These are phyloP conservation scores for Flueggea neowawraea DNA, from an alignment of 441 rosid genomes.

Conservation along the genomic window DNA sequence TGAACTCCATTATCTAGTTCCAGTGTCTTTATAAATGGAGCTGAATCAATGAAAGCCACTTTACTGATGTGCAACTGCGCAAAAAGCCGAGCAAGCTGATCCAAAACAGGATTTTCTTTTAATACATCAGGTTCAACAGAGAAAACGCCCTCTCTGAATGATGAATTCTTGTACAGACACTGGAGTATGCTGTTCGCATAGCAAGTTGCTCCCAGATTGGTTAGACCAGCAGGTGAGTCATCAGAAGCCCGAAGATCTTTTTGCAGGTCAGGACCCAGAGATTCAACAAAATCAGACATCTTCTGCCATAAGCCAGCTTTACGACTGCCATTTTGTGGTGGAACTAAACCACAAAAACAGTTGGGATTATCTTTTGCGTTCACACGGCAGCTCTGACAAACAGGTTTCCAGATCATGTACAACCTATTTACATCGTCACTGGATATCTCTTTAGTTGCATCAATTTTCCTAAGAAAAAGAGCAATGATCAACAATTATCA, in stretches of 20 bases:
- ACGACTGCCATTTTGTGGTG: conserved; percentile 80
- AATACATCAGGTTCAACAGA: conserved; percentile 74
- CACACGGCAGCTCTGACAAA: conserved; percentile 94
- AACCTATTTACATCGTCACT: conserved; percentile 66
- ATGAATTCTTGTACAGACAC: conserved; percentile 81
- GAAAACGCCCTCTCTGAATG: conserved; percentile 80
- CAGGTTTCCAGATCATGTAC: conserved; percentile 70
- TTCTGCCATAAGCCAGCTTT: conserved; percentile 97
- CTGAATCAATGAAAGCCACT: conserved; percentile 87
- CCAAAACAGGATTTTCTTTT: conserved; percentile 74
- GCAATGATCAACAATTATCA: neutral
- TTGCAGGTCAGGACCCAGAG: conserved; percentile 72
- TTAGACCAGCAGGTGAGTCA: conserved; percentile 85
- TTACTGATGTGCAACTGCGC: conserved; percentile 84
- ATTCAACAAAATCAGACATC: conserved; percentile 57
- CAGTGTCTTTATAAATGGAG: conserved; percentile 86
- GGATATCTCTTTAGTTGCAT: conserved; percentile 56
- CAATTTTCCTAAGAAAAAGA: conserved; percentile 62
- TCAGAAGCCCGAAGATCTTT: conserved; percentile 64
- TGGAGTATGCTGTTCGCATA: conserved; percentile 99
- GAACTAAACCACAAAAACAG: conserved; percentile 88
- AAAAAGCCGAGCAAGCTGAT: conserved; percentile 88
- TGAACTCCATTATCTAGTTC: conserved; percentile 97
- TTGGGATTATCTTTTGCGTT: conserved; percentile 93
- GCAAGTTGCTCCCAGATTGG: conserved; percentile 96